These are phyloP conservation scores for Echinosophora koreensis DNA, from an alignment of 306 rosid genomes.

Conservation along the genomic window DNA sequence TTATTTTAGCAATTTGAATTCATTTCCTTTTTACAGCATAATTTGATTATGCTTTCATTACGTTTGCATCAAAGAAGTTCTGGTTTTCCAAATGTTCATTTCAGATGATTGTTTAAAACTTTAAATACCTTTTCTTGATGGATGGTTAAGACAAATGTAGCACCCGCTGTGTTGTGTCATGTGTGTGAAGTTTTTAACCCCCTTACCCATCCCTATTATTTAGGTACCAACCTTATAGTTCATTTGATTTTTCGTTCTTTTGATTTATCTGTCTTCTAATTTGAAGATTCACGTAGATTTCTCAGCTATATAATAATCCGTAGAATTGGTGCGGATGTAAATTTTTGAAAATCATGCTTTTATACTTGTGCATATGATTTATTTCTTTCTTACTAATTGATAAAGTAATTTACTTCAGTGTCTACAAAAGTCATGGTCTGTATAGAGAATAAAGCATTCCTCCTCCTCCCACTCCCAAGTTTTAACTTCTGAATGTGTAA, in stretches of 20 bases:
- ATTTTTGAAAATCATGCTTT: neutral
- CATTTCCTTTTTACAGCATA: conserved; percentile 34
- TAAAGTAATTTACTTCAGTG: neutral
- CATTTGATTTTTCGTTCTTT: no score
- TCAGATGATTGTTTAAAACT: conserved; percentile 21
- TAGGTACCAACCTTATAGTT: no score
- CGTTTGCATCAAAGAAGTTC: neutral
- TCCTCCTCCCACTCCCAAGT: neutral
- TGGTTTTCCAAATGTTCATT: conserved; percentile 16
- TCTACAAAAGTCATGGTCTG: neutral
- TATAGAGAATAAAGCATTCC: neutral
- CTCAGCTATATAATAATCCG: neutral
- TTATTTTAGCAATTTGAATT: conserved; percentile 28
- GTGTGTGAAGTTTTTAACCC: no score
- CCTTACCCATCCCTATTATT: no score
- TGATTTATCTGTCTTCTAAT: no score
- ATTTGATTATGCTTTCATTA: conserved; percentile 6
- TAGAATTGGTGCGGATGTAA: neutral
- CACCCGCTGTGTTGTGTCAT: neutral
- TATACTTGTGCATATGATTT: neutral
- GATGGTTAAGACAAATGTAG: neutral
- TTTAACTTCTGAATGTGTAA: neutral
- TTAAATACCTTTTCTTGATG: neutral
- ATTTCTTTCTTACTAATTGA: conserved; percentile 18
- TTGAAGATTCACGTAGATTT: neutral